Evolutionary conservation across 371 early-diverging fungal species (phyloP).

Genomic region (Chytridium lagenaria): DNA sequence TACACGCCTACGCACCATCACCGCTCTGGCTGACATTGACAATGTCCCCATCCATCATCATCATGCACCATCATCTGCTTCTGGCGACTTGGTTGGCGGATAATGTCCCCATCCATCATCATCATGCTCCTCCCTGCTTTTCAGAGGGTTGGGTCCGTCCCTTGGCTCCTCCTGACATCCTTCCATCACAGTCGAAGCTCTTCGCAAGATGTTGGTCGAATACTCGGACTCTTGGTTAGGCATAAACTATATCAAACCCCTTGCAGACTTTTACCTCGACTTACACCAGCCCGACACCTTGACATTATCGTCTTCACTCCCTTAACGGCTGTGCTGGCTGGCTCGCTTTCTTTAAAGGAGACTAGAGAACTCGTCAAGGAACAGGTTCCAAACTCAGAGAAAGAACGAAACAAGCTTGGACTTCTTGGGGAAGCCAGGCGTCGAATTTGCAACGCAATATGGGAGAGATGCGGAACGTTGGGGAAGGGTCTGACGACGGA

Average conservation of each 20-base stretch:
- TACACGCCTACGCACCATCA: too few relatives aligned
- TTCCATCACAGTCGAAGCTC: not conserved
- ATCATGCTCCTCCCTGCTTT: not conserved
- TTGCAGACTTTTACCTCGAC: slow-evolving; percentile 10
- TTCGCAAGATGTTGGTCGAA: not conserved
- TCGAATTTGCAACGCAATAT: not conserved
- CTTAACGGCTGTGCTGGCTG: not conserved
- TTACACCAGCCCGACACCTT: not conserved
- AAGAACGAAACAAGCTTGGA: not conserved
- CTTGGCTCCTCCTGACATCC: not conserved
- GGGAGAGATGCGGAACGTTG: not conserved
- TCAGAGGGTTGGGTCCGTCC: slow-evolving; percentile 2
- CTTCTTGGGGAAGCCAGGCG: not conserved
- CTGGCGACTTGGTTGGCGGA: too few relatives aligned
- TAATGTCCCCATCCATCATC: too few relatives aligned
- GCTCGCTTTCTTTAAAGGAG: not conserved
- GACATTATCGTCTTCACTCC: not conserved
- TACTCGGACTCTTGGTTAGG: slow-evolving; percentile 4
- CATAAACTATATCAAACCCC: not conserved
- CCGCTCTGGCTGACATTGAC: too few relatives aligned
- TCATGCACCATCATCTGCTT: too few relatives aligned
- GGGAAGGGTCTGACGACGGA: slow-evolving; percentile 8
- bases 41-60: too few relatives aligned
- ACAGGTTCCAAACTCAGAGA: not conserved
- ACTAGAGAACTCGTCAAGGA: not conserved